Evolutionary conservation across 2,329 filamentous ascomycete species (phyloP).

Genomic region (Epichloe bromicola): DNA sequence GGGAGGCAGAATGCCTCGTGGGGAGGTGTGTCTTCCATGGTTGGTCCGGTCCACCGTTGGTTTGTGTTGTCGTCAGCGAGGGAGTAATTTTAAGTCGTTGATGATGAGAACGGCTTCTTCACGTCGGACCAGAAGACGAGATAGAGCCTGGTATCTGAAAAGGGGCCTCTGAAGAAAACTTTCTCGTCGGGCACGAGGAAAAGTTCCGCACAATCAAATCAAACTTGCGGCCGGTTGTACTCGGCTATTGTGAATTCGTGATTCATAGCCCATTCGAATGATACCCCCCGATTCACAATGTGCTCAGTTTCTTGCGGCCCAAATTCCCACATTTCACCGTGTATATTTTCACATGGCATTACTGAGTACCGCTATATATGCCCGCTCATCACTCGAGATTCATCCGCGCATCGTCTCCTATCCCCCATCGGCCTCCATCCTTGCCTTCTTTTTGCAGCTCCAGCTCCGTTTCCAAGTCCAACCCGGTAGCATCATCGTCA

Average conservation of each 20-base stretch:
- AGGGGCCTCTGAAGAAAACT: too few species aligned
- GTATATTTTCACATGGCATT: background rate
- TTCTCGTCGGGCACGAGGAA: too few species aligned
- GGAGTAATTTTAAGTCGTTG: too few species aligned
- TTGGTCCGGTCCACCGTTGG: background rate
- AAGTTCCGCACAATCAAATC: too few species aligned
- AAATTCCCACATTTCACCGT: background rate
- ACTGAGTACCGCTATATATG: background rate
- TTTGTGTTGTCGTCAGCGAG: too few species aligned
- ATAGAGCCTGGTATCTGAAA: too few species aligned
- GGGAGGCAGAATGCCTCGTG: background rate
- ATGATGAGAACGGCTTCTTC: too few species aligned
- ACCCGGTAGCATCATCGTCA: slow-evolving; percentile 27
- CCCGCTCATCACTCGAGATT: slow-evolving; percentile 51
- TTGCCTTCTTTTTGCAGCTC: slow-evolving; percentile 39
- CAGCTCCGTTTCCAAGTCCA: slow-evolving; percentile 34
- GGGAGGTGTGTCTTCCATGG: background rate
- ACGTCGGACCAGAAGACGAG: too few species aligned
- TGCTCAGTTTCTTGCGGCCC: background rate
- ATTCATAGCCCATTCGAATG: background rate
- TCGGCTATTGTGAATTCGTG: background rate
- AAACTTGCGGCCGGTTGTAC: background rate
- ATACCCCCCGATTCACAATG: background rate
- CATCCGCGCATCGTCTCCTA: slow-evolving; percentile 78
- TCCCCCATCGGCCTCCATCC: slow-evolving; percentile 55